Base-by-base conservation (phyloP, 352 stramenopile species). In the Aphanomyces astaci region DNA sequence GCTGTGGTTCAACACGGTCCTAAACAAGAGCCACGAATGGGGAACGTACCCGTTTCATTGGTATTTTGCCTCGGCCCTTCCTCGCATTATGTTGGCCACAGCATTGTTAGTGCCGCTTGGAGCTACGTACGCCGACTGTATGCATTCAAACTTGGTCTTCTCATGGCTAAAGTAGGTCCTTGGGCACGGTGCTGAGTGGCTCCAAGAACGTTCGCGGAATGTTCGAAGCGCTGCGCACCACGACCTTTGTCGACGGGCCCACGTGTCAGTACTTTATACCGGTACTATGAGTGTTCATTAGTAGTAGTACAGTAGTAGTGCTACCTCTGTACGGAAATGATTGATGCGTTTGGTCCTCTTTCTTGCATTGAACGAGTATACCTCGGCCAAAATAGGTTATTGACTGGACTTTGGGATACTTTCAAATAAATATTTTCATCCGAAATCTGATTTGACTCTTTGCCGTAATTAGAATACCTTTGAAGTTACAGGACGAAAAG, bases 1-100 rank as follows among this genome's bases (percentile, higher is more conserved):
- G 9, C 84, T 99, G 30, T 99, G 94, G 76, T 99, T 98, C 73
- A 94, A 94, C 51, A 96, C 96, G 1, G 81, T 99, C 46, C 78
- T 98, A 55, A 99, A 99, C 77, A 97, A 97, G 68, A 98, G 92
- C 56, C 88, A 85, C 60, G 94, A 99, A 71, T 99, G 96, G 96
- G 97, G 97, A 27, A 90, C 95, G 32, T 92, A 82, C 63, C 94
- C 97, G 15, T 97, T 84, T 63, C 76, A 98, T 68, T 99, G 96
- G 96, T 99, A 99, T 74, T 92, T 98, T 45, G 92, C 90, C 36
- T 96, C 78, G 30, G 96, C 96, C 9, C 74, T 99, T n/a, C 94
- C 95, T 1, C 95, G 96, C 30, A 84, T 89, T 19, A 55, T 94
- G 56, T 75, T 98, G 7, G 70, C 82, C 19, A 97, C 92, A 1